Conservation (phyloP, 768 basidiomycete species). For the Russula foetens region DNA sequence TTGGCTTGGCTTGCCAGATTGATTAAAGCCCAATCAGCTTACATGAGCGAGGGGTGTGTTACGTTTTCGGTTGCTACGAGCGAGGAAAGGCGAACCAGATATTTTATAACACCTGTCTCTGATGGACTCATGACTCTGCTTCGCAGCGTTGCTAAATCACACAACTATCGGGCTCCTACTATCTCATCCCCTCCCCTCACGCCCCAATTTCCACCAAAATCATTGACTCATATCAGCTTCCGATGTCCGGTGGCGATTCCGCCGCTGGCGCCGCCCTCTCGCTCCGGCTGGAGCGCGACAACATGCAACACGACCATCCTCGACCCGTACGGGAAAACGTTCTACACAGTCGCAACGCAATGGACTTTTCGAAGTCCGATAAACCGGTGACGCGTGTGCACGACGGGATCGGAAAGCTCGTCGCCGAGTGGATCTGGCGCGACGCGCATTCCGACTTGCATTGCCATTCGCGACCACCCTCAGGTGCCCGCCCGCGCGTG, state of each 20-base stretch:
- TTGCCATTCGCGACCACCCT: slow-evolving; percentile 9
- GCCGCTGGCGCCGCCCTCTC: neutral
- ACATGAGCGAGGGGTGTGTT: too few relatives aligned
- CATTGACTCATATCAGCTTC: neutral
- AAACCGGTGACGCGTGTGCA: slow-evolving; percentile 13
- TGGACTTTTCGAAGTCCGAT: slow-evolving; percentile 2
- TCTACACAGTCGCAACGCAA: slow-evolving; percentile 18
- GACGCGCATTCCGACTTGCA: slow-evolving; percentile 18
- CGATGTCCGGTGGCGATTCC: too few relatives aligned
- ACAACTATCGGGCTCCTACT: too few relatives aligned
- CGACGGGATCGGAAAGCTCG: slow-evolving; percentile 9
- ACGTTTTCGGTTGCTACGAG: too few relatives aligned
- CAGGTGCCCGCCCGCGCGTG: slow-evolving; percentile 11
- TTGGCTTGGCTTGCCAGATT: too few relatives aligned
- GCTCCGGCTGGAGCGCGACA: slow-evolving; percentile 11
- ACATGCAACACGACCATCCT: slow-evolving; percentile 19
- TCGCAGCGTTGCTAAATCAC: too few relatives aligned
- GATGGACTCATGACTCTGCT: too few relatives aligned
- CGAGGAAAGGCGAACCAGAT: too few relatives aligned
- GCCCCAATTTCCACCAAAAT: too few relatives aligned
- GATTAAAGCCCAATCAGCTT: too few relatives aligned
- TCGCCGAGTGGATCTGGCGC: slow-evolving; percentile 20
- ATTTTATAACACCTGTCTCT: too few relatives aligned
- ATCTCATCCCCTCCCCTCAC: too few relatives aligned
- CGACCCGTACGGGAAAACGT: neutral